Base-by-base conservation (phyloP, 78 protist genomes). In the Dictyostelium discoideum region DNA sequence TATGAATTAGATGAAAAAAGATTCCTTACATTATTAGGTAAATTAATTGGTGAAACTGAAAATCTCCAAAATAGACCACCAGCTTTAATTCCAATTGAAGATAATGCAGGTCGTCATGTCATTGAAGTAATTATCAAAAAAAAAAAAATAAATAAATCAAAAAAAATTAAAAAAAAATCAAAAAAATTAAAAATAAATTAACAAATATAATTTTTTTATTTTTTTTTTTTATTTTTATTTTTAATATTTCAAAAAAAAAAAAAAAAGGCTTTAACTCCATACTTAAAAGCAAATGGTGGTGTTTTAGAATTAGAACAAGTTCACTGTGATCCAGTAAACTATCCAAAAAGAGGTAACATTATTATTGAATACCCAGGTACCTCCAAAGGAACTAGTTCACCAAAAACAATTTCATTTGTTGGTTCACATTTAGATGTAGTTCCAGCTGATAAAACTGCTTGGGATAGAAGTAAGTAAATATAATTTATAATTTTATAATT, bases 351-450 rank as follows among this genome's bases (percentile, higher is more conserved):
- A 24, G 92, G 94, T 79, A 87, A 96, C 37, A 65, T 96, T 42
- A 20, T 96, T 2, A 93, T 87, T 65, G 78, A 73, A 84, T 92
- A 92, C 73, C 92, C 95, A 92, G 84, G 84, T 42, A 73, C 79
- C 0, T 10, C 46, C 16, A 32, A 37, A 73, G 96, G 87, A n/a
- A 63, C 94, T 0, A 54, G 9, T 4, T 65, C 37, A 8, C 87
- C 87, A 40, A 82, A 88, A 46, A 69, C 94, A 4, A 84, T 96
- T 83, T 87, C 97, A 26, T 88, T 96, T 37, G 97, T 93, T 65
- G 98, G 98, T 76, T 85, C 92, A 48, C 98, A 97, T 86, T 29
- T 97, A 24, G 98, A 97, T 65, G 98, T 97, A 9, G 98, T 97
- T 13, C 92, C 97, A 83, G 98, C 97, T 44, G 48, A 72, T n/a